These are phyloP conservation scores for Phytophthora fragariaefolia DNA, from an alignment of 352 stramenopile species.

Conservation along the genomic window DNA sequence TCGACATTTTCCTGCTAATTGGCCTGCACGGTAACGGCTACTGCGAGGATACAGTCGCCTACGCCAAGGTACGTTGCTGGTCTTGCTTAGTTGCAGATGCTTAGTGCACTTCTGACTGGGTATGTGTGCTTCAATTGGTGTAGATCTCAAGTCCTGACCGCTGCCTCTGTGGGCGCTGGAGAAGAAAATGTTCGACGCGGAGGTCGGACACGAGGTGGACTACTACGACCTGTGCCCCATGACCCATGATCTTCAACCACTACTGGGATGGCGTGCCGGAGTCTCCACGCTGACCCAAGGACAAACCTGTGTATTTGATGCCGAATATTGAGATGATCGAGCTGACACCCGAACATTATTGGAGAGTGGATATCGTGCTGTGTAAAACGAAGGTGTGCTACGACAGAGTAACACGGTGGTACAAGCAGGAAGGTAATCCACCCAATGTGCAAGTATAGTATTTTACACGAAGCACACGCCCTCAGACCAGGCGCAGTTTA, in stretches of 20 bases:
- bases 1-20: slow-evolving; percentile 55
- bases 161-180: slow-evolving; percentile 42
- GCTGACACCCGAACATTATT: slow-evolving; percentile 51
- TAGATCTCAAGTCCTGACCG: slow-evolving; percentile 43
- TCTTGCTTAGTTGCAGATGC: neutral
- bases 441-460: slow-evolving; percentile 35
- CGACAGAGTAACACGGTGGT: slow-evolving; percentile 50
- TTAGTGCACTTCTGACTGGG: neutral
- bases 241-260: slow-evolving; percentile 65
- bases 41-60: slow-evolving; percentile 57
- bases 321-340: slow-evolving; percentile 70
- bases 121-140: slow-evolving; percentile 5
- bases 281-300: slow-evolving; percentile 28
- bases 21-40: slow-evolving; percentile 55
- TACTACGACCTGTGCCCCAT: slow-evolving; percentile 68
- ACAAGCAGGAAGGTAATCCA: slow-evolving; percentile 52
- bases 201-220: slow-evolving; percentile 26
- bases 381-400: slow-evolving; percentile 66
- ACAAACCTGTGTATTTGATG: slow-evolving; percentile 58
- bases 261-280: slow-evolving; percentile 47
- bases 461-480: slow-evolving; percentile 66
- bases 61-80: slow-evolving; percentile 30
- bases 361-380: slow-evolving; percentile 56
- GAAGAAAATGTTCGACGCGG: slow-evolving; percentile 32
- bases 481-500: slow-evolving; percentile 40